Conservation (phyloP, 306 rosid species). For the Notholithocarpus densiflorus region DNA sequence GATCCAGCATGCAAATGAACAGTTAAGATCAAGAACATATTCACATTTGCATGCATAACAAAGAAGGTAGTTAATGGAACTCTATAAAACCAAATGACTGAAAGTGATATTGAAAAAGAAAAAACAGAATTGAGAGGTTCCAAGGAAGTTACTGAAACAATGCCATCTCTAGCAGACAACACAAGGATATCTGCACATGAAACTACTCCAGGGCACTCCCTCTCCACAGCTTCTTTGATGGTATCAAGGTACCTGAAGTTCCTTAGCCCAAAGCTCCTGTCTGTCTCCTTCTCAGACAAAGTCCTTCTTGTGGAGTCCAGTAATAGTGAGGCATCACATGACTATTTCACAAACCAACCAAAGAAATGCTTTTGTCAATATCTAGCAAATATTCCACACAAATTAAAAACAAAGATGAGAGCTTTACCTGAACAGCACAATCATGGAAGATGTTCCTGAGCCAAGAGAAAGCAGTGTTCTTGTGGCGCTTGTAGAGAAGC, state of each 20-base stretch:
- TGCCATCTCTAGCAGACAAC: conserved; percentile 88
- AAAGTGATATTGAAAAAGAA: neutral
- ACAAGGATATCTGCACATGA: conserved; percentile 94
- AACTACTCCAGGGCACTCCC: conserved; percentile 95
- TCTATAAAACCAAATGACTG: neutral
- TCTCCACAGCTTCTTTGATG: conserved; percentile 91
- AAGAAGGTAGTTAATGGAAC: neutral
- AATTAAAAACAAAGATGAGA: neutral
- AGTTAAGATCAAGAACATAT: neutral
- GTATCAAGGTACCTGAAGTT: conserved; percentile 92
- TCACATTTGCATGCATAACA: neutral
- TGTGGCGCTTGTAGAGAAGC: conserved; percentile 98
- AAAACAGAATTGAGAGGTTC: neutral
- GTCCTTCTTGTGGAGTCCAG: conserved; percentile 86
- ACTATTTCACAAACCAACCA: conserved; percentile 30
- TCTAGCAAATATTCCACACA: neutral
- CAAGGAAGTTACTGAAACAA: conserved; percentile 52
- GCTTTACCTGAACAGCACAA: conserved; percentile 82
- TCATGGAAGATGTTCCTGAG: conserved; percentile 97
- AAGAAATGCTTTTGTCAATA: neutral
- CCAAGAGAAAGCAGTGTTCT: conserved; percentile 99
- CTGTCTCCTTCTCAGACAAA: conserved; percentile 91
- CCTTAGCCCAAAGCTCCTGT: conserved; percentile 95
- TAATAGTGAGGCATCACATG: conserved; percentile 93
- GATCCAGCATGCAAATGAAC: neutral